These are phyloP conservation scores for Blastobotrys attinorum DNA, from an alignment of 805 yeast genomes.

Conservation along the genomic window DNA sequence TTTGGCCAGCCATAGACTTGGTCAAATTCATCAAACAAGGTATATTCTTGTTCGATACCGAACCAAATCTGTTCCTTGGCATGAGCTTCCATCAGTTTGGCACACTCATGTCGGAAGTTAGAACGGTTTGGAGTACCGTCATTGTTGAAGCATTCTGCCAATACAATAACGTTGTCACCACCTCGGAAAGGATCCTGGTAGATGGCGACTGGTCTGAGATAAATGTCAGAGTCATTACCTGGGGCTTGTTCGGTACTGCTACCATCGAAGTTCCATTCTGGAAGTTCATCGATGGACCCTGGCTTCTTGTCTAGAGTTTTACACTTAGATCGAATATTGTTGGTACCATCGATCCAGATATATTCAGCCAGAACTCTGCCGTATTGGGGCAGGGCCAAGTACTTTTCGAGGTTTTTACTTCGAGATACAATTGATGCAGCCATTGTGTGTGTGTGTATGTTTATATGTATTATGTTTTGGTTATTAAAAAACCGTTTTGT, in stretches of 20 bases:
- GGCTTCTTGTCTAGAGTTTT: conserved; percentile 71
- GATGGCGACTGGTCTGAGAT: conserved; percentile 89
- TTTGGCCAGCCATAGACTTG: conserved; percentile 97
- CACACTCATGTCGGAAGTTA: conserved; percentile 97
- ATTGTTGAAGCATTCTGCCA: conserved; percentile 95
- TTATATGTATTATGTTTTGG: background rate
- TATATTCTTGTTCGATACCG: conserved; percentile 98
- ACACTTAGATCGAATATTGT: conserved; percentile 89
- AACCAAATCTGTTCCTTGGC: conserved; percentile 83
- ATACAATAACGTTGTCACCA: conserved; percentile 92
- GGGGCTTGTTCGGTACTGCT: conserved; percentile 98
- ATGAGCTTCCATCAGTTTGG: conserved; percentile 91
- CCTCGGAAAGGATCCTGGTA: conserved; percentile 97
- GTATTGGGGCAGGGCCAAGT: conserved; percentile 73
- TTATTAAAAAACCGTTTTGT: background rate
- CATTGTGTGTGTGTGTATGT: conserved; percentile 13
- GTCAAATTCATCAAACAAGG: conserved; percentile 86
- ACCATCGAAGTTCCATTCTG: conserved; percentile 99
- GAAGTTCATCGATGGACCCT: conserved; percentile 71
- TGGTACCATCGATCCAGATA: conserved; percentile 94
- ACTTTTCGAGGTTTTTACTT: conserved; percentile 51
- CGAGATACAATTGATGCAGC: conserved; percentile 17
- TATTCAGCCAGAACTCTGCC: conserved; percentile 91
- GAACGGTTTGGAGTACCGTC: conserved; percentile 98
- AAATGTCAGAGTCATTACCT: conserved; percentile 93